Conservation (phyloP, 768 basidiomycete genomes). For the Coprinellus aureogranulatus region DNA sequence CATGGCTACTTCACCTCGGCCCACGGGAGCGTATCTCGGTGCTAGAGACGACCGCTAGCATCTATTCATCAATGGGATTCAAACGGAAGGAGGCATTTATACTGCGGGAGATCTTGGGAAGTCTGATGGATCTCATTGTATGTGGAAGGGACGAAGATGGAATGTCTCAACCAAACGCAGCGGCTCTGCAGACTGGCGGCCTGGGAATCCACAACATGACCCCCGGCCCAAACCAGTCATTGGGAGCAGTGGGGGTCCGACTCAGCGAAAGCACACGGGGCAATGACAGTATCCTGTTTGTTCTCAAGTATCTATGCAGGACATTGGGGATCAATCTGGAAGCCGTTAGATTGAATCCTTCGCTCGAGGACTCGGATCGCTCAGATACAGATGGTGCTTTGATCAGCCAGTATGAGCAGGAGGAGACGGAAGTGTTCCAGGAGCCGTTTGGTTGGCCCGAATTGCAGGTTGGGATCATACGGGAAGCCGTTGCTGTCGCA, state of each 20-base stretch:
- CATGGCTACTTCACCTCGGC: conserved; percentile 82
- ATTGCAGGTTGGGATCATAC: conserved; percentile 88
- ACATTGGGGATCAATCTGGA: conserved; percentile 82
- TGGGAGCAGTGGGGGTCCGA: conserved; percentile 66
- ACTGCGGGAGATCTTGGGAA: conserved; percentile 81
- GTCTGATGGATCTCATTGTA: conserved; percentile 82
- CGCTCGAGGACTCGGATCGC: conserved; percentile 21
- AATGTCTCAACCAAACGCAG: conserved; percentile 39
- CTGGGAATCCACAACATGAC: conserved; percentile 49
- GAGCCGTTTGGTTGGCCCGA: conserved; percentile 90
- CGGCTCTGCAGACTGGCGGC: conserved; percentile 38
- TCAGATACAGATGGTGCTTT: conserved; percentile 3
- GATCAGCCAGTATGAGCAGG: conserved; percentile 34
- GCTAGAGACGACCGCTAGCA: conserved; percentile 66
- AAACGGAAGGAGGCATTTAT: conserved; percentile 85
- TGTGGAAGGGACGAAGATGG: conserved; percentile 76
- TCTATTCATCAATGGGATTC: conserved; percentile 82
- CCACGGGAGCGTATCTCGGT: conserved; percentile 71
- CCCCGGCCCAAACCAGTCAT: conserved; percentile 31
- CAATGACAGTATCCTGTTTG: conserved; percentile 73
- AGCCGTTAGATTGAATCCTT: conserved; percentile 49
- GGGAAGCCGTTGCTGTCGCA: conserved; percentile 88
- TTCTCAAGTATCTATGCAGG: conserved; percentile 73
- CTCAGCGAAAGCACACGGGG: conserved; percentile 74
- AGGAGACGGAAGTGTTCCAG: conserved; percentile 37